Conservation (phyloP, 75 land plant species). For the Picea sitchensis region DNA sequence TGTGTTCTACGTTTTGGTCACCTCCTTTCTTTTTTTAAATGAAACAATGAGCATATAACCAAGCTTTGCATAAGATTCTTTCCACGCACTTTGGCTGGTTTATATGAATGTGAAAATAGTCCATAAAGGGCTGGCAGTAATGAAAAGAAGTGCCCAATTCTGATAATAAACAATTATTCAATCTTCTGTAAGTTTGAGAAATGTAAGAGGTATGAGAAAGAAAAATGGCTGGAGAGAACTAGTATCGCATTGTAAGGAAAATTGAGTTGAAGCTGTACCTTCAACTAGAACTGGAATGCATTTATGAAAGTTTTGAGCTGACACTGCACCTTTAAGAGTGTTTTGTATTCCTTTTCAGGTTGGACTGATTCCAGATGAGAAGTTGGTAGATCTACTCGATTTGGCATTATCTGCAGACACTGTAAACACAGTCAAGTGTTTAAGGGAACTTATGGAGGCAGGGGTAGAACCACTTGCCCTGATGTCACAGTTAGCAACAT, state of each 20-base stretch:
- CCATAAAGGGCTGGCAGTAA: not conserved
- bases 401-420: slow-evolving; percentile 92
- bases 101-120: not conserved
- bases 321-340: not conserved
- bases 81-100: not conserved
- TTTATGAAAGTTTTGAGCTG: not conserved
- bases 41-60: not conserved
- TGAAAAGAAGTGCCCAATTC: not conserved
- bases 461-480: slow-evolving; percentile 91
- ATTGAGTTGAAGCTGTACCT: not conserved
- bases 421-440: slow-evolving; percentile 73
- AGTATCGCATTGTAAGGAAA: not conserved
- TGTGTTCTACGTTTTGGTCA: not conserved
- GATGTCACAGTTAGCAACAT: slow-evolving; percentile 90
- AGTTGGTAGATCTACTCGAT: slow-evolving; percentile 89
- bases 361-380: slow-evolving; percentile 81
- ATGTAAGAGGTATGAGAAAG: not conserved
- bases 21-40: not conserved
- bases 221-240: not conserved
- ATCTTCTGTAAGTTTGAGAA: not conserved
- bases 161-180: not conserved
- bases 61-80: not conserved
- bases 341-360: slow-evolving; percentile 40
- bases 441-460: slow-evolving; percentile 81
- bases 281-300: not conserved